Conservation (phyloP, 2,329 filamentous ascomycete species). For the Alternaria sp. region DNA sequence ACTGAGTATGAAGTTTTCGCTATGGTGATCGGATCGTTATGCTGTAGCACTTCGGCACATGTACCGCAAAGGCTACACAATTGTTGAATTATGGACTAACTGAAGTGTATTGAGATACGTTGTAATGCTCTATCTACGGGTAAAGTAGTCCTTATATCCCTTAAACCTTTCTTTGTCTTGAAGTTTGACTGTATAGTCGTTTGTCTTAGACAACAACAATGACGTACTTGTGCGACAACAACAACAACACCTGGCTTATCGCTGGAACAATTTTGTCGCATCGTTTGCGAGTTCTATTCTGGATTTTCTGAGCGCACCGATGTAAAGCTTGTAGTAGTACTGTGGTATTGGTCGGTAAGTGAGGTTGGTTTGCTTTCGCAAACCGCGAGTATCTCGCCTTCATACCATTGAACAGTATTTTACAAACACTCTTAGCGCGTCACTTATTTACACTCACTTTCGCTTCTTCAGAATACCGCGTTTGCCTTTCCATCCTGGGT, state of each 20-base stretch:
- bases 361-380: not conserved
- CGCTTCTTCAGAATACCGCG: not conserved
- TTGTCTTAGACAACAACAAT: not conserved
- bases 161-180: no score
- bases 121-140: no score
- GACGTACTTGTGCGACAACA: constrained; percentile 8
- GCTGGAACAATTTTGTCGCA: not conserved
- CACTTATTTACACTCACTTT: not conserved
- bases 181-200: no score
- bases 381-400: not conserved
- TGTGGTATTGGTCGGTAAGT: not conserved
- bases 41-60: not conserved
- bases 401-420: not conserved
- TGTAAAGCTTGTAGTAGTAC: not conserved
- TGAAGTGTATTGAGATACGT: no score
- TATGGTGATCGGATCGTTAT: not conserved
- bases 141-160: no score
- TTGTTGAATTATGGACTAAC: no score
- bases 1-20: not conserved
- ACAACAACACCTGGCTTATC: not conserved
- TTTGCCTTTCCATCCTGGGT: not conserved
- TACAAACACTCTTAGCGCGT: not conserved
- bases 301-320: not conserved
- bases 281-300: not conserved
- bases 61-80: not conserved